phyloP scores from a whole-genome alignment of 768 basidiomycete species.

The Mycena rosella region DNA sequence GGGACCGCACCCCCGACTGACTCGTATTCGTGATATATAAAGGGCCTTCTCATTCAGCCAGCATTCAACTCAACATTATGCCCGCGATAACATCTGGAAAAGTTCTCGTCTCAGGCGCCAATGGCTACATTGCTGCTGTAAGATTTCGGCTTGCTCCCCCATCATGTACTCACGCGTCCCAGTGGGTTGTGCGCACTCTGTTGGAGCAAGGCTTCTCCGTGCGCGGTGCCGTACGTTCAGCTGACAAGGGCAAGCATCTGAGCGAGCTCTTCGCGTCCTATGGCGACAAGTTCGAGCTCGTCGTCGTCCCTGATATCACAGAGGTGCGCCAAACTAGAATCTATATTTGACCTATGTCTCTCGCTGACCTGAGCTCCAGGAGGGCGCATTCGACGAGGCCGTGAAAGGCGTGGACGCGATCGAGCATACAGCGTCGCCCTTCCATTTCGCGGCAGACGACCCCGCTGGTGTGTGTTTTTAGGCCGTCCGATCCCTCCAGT shows the following conservation, averaged over 20 bases:
- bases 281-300: constrained; percentile 72
- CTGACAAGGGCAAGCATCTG: constrained; percentile 69
- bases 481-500: neutral
- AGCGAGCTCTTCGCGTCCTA: constrained; percentile 64
- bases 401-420: constrained; percentile 83
- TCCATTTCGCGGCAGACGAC: constrained; percentile 59
- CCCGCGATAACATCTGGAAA: neutral
- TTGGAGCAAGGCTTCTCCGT: constrained; percentile 75
- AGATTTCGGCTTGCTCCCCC: neutral
- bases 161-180: no score
- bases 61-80: no score
- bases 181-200: constrained; percentile 67
- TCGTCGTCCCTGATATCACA: constrained; percentile 77
- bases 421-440: constrained; percentile 76
- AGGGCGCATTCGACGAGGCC: constrained; percentile 82
- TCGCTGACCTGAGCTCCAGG: constrained; percentile 48
- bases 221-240: constrained; percentile 76
- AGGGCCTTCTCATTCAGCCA: no score
- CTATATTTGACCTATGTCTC: constrained; percentile 25
- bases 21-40: no score
- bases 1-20: no score
- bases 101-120: constrained; percentile 13
- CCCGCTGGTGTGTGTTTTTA: constrained; percentile 45
- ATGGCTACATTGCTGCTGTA: constrained; percentile 3
- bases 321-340: constrained; percentile 12